Evolutionary conservation across 208 protist species (phyloP), one percentile per base, ranked within the genome.

Genomic region (Vickermania spadyakhi): DNA sequence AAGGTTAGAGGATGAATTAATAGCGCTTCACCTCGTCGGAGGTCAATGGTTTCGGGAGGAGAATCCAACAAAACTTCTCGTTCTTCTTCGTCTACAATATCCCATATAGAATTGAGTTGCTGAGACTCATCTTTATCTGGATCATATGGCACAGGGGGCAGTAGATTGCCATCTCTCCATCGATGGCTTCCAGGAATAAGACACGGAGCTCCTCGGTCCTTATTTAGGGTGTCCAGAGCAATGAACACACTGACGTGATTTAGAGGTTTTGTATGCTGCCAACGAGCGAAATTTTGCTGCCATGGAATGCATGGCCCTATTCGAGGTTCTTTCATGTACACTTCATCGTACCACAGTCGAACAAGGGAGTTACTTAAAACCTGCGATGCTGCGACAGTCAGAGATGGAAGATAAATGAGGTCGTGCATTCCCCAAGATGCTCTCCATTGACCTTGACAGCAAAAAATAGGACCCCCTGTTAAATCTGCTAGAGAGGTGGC

Each of bases 61-160:
- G 80, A 86, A 64, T 93, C 86, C 70, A 87, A 82, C 21, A 91
- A 73, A 68, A 86, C 72, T 62, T 93, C 83, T 49, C 70, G 66
- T 56, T 93, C 86, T 31, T 85, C 79, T 28, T 87, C 83, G 26
- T 81, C 79, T 2, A 81, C 75, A 57, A 89, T 81, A 50, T 81
- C 75, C 81, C 83, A 90, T 58, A 93, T 90, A n/a, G 80, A 84
- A 63, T 89, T 89, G 18, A 93, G 72, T 66, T 91, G 83, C 62
- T 81, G 64, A 28, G 78, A 56, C 65, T 90, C 80, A 53, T 86
- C 81, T 61, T 75, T 67, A 50, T 64, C 53, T 13, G 85, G 79
- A 56, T 89, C 70, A 68, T 86, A 88, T 26, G 81, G 73, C 45
- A 89, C 70, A 3, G 79, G 69, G n/a, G 79, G 79, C 30, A 92